phyloP scores from a whole-genome alignment of 352 stramenopile genomes.

The Phytopythium delawarense region DNA sequence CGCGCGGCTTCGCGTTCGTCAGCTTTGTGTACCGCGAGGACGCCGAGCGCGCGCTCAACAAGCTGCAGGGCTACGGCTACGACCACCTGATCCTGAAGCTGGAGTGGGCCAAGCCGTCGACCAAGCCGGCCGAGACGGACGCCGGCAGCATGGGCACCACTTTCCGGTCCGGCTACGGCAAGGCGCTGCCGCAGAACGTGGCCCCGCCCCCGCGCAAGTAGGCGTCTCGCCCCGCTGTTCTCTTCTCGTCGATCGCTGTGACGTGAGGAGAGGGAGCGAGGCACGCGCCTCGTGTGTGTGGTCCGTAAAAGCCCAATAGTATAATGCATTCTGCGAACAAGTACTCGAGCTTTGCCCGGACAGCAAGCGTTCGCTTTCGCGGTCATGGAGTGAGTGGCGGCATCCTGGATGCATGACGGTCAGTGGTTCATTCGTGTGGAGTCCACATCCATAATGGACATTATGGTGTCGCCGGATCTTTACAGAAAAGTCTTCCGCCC shows the following conservation, averaged over 20 bases:
- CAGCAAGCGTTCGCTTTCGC: too few relatives aligned
- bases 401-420: too few relatives aligned
- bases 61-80: conserved; percentile 97
- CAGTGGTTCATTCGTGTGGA: too few relatives aligned
- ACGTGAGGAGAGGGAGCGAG: too few relatives aligned
- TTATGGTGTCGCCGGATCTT: too few relatives aligned
- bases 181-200: conserved; percentile 84
- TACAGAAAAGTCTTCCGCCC: not conserved
- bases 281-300: not conserved
- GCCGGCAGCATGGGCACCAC: conserved; percentile 80
- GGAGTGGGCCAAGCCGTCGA: conserved; percentile 98
- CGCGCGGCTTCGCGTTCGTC: conserved; percentile 98
- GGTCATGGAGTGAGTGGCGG: too few relatives aligned
- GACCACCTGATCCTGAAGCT: conserved; percentile 99
- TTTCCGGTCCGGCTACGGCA: conserved; percentile 87
- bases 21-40: conserved; percentile 96
- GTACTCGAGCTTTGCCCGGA: not conserved
- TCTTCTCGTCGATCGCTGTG: too few relatives aligned
- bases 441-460: too few relatives aligned
- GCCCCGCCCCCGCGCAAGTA: conserved; percentile 80
- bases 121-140: conserved; percentile 72
- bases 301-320: conserved; percentile 5
- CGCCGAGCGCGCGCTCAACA: conserved; percentile 95
- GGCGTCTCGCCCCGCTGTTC: not conserved
- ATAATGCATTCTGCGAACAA: conserved; percentile 5